These are phyloP conservation scores for Acrodontium crateriforme DNA, from an alignment of 2,329 filamentous ascomycete species.

Conservation along the genomic window DNA sequence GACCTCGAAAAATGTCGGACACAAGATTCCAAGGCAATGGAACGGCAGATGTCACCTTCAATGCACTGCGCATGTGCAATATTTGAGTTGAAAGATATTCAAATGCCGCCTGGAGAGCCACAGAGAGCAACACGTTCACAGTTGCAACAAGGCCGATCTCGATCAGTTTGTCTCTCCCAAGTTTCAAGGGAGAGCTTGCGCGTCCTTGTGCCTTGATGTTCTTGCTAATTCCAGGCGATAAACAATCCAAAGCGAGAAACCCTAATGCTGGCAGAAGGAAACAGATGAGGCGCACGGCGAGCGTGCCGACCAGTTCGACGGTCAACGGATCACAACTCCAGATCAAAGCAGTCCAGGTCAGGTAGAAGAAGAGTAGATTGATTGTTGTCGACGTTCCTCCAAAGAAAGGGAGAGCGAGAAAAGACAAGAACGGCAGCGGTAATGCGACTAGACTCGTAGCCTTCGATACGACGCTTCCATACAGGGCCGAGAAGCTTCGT, in stretches of 20 bases:
- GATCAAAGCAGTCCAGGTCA: constrained; percentile 78
- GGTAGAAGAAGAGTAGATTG: constrained; percentile 78
- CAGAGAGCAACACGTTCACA: constrained; percentile 41
- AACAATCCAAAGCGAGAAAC: constrained; percentile 59
- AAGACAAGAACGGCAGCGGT: constrained; percentile 35
- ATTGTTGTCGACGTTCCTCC: constrained; percentile 67
- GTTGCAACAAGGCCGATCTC: constrained; percentile 40
- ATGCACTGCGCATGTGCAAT: constrained; percentile 38
- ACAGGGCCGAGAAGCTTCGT: constrained; percentile 12
- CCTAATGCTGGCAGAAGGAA: constrained; percentile 60
- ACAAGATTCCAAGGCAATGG: constrained; percentile 49
- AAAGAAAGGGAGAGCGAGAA: constrained; percentile 59
- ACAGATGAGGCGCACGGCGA: constrained; percentile 53
- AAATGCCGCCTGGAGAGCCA: constrained; percentile 40
- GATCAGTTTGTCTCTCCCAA: constrained; percentile 29
- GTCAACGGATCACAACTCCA: constrained; percentile 60
- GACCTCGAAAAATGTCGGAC: constrained; percentile 39
- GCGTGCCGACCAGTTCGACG: constrained; percentile 59
- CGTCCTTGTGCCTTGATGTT: constrained; percentile 54
- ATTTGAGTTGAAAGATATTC: constrained; percentile 42
- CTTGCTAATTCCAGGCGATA: constrained; percentile 54
- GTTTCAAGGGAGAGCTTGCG: constrained; percentile 32
- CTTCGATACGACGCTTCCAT: constrained; percentile 14
- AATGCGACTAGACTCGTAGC: constrained; percentile 16
- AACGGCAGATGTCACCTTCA: constrained; percentile 45